Conservation (phyloP, 306 rosid species). For the Castanea sativa region DNA sequence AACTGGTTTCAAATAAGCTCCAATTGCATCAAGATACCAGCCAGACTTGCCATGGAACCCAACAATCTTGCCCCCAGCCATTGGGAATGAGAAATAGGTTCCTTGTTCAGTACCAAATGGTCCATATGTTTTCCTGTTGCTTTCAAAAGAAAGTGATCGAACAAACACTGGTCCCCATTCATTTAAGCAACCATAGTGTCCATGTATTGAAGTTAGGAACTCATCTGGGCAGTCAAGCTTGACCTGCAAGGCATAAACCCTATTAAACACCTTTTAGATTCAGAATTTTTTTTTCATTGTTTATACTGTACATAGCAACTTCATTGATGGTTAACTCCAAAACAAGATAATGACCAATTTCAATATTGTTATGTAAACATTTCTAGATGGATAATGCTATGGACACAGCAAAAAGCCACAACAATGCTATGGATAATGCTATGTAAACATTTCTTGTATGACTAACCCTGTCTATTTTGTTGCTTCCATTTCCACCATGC, state of each 20-base stretch:
- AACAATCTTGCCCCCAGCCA: slow-evolving; percentile 63
- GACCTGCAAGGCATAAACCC: slow-evolving; percentile 35
- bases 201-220: slow-evolving; percentile 58
- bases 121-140: slow-evolving; percentile 57
- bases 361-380: background rate
- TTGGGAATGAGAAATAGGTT: slow-evolving; percentile 55
- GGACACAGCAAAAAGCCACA: no score
- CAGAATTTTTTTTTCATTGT: no score
- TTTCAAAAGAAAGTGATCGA: slow-evolving; percentile 57
- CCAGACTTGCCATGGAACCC: slow-evolving; percentile 83
- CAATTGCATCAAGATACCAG: slow-evolving; percentile 81
- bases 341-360: background rate
- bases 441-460: background rate
- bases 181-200: slow-evolving; percentile 55
- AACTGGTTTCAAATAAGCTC: slow-evolving; percentile 59
- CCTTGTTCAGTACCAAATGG: slow-evolving; percentile 66
- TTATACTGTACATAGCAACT: no score
- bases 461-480: slow-evolving; percentile 45
- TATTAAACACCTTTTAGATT: background rate
- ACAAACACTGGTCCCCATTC: slow-evolving; percentile 39
- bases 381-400: background rate
- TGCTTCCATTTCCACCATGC: slow-evolving; percentile 31
- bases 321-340: background rate
- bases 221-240: slow-evolving; percentile 67
- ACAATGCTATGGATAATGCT: background rate